Evolutionary conservation across 768 basidiomycete species (phyloP).

Genomic region (Termitomyces sp.): DNA sequence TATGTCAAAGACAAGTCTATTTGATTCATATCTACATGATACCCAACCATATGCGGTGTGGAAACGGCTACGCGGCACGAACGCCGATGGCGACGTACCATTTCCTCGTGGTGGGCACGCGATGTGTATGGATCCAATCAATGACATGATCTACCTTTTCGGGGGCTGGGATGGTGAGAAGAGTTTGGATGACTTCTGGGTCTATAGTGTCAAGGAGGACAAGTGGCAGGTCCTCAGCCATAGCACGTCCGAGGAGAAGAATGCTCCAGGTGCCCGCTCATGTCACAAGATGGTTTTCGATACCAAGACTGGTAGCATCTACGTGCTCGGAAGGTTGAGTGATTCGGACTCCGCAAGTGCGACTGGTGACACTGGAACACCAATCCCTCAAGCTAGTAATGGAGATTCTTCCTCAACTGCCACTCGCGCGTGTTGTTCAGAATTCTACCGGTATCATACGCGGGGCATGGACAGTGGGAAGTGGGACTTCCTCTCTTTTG

Average conservation of each 20-base stretch:
- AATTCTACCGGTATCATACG: conserved; percentile 78
- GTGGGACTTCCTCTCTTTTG: conserved; percentile 70
- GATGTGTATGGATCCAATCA: conserved; percentile 72
- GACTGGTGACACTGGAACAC: conserved; percentile 21
- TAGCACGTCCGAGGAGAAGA: conserved; percentile 51
- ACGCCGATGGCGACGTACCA: conserved; percentile 65
- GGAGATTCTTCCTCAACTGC: conserved; percentile 13
- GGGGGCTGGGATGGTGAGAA: conserved; percentile 79
- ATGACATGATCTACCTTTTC: conserved; percentile 68
- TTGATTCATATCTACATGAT: conserved; percentile 55
- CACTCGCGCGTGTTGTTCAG: conserved; percentile 47
- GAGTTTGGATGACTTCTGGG: conserved; percentile 79
- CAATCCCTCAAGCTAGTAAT: conserved; percentile 10
- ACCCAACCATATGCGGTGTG: conserved; percentile 62
- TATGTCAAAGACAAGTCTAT: conserved; percentile 56
- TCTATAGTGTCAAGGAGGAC: conserved; percentile 57
- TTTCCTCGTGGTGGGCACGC: conserved; percentile 74
- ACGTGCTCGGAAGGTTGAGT: conserved; percentile 66
- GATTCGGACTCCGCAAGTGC: conserved; percentile 47
- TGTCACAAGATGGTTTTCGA: conserved; percentile 87
- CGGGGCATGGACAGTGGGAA: conserved; percentile 57
- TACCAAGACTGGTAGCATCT: conserved; percentile 65
- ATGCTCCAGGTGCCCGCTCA: conserved; percentile 69
- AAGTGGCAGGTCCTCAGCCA: conserved; percentile 62
- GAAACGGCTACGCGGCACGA: conserved; percentile 57